Evolutionary conservation across 2,329 filamentous ascomycete species (phyloP).

Genomic region (Scedosporium dehoogii): DNA sequence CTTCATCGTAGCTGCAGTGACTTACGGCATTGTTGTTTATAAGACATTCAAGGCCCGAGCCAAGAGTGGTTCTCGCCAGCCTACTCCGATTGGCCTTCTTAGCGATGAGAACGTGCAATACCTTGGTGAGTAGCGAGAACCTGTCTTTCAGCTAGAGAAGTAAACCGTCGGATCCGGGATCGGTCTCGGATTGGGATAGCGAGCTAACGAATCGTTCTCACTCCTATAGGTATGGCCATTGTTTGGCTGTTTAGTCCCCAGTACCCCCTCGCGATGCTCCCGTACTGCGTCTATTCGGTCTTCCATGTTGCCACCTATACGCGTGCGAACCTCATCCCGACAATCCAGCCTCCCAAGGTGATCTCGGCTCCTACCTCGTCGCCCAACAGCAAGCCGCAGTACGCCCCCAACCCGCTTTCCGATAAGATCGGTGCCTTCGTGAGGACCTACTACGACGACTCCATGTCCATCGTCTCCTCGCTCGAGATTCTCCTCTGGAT

Average conservation of each 20-base stretch:
- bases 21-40: conserved; percentile 97
- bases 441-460: conserved; percentile 94
- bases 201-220: neutral
- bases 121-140: conserved; percentile 54
- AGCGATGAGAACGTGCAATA: conserved; percentile 98
- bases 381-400: conserved; percentile 43
- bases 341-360: conserved; percentile 58
- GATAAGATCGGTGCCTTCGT: conserved; percentile 87
- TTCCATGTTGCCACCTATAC: conserved; percentile 98
- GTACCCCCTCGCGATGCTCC: conserved; percentile 80
- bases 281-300: conserved; percentile 92
- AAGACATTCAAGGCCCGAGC: conserved; percentile 86
- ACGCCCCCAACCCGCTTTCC: conserved; percentile 50
- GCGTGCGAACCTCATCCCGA: conserved; percentile 85
- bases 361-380: conserved; percentile 42
- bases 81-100: conserved; percentile 50
- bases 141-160: neutral
- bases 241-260: conserved; percentile 91
- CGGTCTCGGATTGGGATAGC: no score
- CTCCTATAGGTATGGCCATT: conserved; percentile 55
- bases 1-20: conserved; percentile 80
- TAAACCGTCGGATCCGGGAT: neutral
- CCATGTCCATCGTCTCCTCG: conserved; percentile 83
- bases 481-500: conserved; percentile 85
- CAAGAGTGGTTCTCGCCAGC: conserved; percentile 58